Conservation (phyloP, 2,329 filamentous ascomycete genomes). For the Trichoderma endophyticum region DNA sequence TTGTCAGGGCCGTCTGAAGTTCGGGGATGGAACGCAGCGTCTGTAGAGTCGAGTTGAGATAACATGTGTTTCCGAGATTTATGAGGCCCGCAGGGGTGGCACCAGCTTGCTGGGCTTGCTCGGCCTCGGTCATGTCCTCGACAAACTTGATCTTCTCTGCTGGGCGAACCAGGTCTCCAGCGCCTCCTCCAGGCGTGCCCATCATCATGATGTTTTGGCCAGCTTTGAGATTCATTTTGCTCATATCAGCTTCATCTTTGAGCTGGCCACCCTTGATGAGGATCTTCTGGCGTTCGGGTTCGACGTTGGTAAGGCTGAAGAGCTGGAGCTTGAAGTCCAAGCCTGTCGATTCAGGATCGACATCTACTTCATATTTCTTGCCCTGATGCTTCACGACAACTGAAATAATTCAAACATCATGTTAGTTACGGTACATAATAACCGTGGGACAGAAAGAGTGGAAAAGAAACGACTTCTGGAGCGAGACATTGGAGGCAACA, state of each 20-base stretch:
- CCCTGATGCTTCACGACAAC: slow-evolving; percentile 93
- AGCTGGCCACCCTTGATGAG: slow-evolving; percentile 90
- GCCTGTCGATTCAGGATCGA: slow-evolving; percentile 79
- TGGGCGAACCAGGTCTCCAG: slow-evolving; percentile 63
- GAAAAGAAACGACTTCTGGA: background rate
- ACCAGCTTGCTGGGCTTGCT: slow-evolving; percentile 76
- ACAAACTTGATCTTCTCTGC: slow-evolving; percentile 82
- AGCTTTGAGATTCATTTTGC: slow-evolving; percentile 78
- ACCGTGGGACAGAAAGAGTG: background rate
- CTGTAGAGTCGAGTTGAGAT: slow-evolving; percentile 97
- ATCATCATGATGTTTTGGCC: slow-evolving; percentile 94
- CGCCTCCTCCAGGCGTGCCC: slow-evolving; percentile 74
- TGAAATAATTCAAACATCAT: slow-evolving; percentile 34
- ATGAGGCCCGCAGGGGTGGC: slow-evolving; percentile 83
- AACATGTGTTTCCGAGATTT: slow-evolving; percentile 97
- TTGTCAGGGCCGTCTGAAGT: slow-evolving; percentile 72
- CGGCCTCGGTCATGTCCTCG: slow-evolving; percentile 96
- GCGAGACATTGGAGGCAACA: background rate
- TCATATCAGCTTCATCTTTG: slow-evolving; percentile 89
- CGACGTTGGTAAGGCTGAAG: slow-evolving; percentile 91
- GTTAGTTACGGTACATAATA: background rate
- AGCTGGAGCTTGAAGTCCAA: slow-evolving; percentile 95
- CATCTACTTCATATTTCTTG: slow-evolving; percentile 91
- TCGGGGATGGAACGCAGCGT: slow-evolving; percentile 85
- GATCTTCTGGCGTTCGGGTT: slow-evolving; percentile 94